Conservation (phyloP, 1,139 yeast genomes). For the Hyphopichia pseudoburtonii region DNA sequence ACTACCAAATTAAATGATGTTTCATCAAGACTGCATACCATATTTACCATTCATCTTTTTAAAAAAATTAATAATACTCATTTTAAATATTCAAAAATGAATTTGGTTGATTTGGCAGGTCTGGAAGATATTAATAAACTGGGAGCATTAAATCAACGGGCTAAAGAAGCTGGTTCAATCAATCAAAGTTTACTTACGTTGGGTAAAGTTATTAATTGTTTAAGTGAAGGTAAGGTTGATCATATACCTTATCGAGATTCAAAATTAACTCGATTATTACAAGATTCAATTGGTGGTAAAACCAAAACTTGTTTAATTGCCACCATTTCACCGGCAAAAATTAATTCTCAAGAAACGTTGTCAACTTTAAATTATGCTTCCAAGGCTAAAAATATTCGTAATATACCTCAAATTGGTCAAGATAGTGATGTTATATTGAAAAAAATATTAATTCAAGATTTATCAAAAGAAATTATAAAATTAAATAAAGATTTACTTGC, state of each 20-base stretch:
- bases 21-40: slow-evolving; percentile 73
- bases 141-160: slow-evolving; percentile 76
- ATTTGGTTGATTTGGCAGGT: slow-evolving; percentile 87
- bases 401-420: slow-evolving; percentile 61
- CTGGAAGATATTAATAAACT: slow-evolving; percentile 78
- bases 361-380: slow-evolving; percentile 86
- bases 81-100: slow-evolving; percentile 61
- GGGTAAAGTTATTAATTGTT: slow-evolving; percentile 79
- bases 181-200: slow-evolving; percentile 80
- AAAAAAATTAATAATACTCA: slow-evolving; percentile 25
- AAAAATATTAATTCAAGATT: slow-evolving; percentile 56
- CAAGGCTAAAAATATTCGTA: slow-evolving; percentile 75
- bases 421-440: slow-evolving; percentile 57
- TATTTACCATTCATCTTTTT: slow-evolving; percentile 61
- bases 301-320: slow-evolving; percentile 81
- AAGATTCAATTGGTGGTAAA: slow-evolving; percentile 81
- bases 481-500: slow-evolving; percentile 60
- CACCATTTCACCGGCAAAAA: slow-evolving; percentile 77
- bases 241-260: slow-evolving; percentile 89
- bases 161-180: slow-evolving; percentile 86
- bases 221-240: slow-evolving; percentile 30
- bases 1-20: slow-evolving; percentile 68
- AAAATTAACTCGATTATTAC: slow-evolving; percentile 72
- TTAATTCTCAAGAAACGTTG: slow-evolving; percentile 72
- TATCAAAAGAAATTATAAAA: slow-evolving; percentile 56